Conservation (phyloP, 129 eudicot genomes). For the Solidago caesia region DNA sequence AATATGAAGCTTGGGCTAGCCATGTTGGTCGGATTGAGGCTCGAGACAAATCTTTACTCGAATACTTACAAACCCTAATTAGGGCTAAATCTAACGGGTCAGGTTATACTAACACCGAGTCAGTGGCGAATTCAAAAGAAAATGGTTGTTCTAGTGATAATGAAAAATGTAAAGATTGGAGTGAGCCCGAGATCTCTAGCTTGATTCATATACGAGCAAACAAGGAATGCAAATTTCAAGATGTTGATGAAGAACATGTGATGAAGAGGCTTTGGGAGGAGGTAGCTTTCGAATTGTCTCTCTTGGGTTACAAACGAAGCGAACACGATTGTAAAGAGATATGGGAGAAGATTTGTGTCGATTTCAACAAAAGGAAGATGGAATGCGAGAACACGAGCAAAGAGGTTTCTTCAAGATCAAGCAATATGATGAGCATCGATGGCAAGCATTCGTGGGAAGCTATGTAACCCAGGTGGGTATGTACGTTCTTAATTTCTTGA, state of each 20-base stretch:
- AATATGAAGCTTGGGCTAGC: constrained; percentile 72
- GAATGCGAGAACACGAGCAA: constrained; percentile 27
- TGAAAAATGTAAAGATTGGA: constrained; percentile 40
- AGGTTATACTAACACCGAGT: neutral
- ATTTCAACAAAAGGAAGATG: constrained; percentile 43
- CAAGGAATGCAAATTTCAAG: constrained; percentile 57
- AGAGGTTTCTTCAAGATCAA: constrained; percentile 31
- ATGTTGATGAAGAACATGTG: constrained; percentile 37
- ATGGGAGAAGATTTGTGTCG: constrained; percentile 59
- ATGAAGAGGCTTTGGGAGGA: constrained; percentile 66
- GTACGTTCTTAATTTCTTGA: neutral
- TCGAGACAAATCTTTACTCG: constrained; percentile 72
- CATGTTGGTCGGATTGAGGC: constrained; percentile 80
- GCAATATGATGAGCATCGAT: constrained; percentile 26
- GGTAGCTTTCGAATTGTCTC: constrained; percentile 58
- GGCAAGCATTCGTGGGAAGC: constrained; percentile 27
- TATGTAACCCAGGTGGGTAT: constrained; percentile 29
- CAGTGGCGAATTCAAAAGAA: constrained; percentile 8
- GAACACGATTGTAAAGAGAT: constrained; percentile 52
- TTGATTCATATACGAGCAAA: constrained; percentile 56
- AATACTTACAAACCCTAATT: constrained; percentile 55
- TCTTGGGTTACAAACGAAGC: constrained; percentile 60
- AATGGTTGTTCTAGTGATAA: constrained; percentile 6
- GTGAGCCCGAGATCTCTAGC: constrained; percentile 57
- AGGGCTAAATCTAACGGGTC: constrained; percentile 43